Percentiles rank a stretch among this genome's conserved stretches.
These are phyloP conservation scores for Rugiboletus extremiorientalis DNA, from an alignment of 1,284 basidiomycete species.

Conservation along the genomic window DNA sequence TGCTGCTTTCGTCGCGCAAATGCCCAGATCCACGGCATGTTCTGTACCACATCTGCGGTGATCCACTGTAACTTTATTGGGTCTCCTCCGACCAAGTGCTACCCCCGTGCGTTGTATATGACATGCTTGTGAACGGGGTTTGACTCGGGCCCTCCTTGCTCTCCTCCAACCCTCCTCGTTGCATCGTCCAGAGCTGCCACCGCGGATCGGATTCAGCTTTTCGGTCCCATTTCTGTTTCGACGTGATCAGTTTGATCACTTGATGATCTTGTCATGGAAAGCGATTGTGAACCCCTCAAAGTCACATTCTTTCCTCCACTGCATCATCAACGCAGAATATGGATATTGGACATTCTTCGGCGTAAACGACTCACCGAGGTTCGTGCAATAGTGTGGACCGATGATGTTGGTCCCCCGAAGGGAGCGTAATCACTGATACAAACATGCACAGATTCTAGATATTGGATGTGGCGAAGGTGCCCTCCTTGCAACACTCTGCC, in stretches of 20 bases:
- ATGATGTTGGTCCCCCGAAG: background rate
- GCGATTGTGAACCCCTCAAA: constrained; percentile 38
- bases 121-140: background rate
- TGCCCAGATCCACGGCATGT: background rate
- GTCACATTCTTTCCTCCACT: constrained; percentile 79
- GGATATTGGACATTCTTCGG: constrained; percentile 65
- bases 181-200: too few relatives aligned
- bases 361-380: constrained; percentile 60
- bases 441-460: constrained; percentile 60
- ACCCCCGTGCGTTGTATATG: constrained; percentile 9
- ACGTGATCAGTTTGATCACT: constrained; percentile 4
- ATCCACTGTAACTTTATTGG: constrained; percentile 24
- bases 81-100: constrained; percentile 22
- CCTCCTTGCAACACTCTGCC: constrained; percentile 65
- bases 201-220: background rate
- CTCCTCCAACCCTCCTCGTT: background rate
- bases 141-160: background rate
- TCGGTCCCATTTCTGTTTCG: background rate
- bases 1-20: constrained; percentile 22
- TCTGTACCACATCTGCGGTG: background rate
- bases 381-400: constrained; percentile 20
- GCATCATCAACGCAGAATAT: constrained; percentile 66
- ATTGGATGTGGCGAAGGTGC: constrained; percentile 80
- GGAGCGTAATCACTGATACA: background rate
- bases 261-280: constrained; percentile 16